A percentile compares a stretch with the other conserved stretches of the same genome.
Evolutionary conservation across 2,329 filamentous ascomycete species (phyloP).

Genomic region (Biscogniauxia mediterranea): DNA sequence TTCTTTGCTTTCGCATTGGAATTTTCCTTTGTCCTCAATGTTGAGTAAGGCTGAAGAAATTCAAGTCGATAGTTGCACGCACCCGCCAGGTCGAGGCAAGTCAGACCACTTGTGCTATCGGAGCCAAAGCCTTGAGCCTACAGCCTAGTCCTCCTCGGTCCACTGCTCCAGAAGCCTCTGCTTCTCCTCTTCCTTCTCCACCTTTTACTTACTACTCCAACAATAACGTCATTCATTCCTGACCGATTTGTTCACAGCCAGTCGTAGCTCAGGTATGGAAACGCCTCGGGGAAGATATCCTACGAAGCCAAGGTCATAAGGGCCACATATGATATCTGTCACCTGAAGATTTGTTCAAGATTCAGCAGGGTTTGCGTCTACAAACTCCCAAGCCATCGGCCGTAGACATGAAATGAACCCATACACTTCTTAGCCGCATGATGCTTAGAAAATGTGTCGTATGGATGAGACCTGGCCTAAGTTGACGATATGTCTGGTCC

Average conservation of each 20-base stretch:
- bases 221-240: constrained; percentile 18
- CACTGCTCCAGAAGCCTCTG: constrained; percentile 10
- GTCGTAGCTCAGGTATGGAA: constrained; percentile 21
- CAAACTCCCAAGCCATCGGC: constrained; percentile 16
- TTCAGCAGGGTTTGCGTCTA: constrained; percentile 22
- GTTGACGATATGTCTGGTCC: constrained; percentile 6
- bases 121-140: constrained; percentile 21
- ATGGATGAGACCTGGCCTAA: constrained; percentile 9
- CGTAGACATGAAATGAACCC: constrained; percentile 17
- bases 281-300: constrained; percentile 29
- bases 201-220: constrained; percentile 26
- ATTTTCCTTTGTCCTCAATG: constrained; percentile 15
- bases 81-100: constrained; percentile 13
- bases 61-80: constrained; percentile 12
- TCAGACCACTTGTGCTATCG: constrained; percentile 13
- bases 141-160: constrained; percentile 12
- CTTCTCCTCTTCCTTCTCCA: constrained; percentile 13
- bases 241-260: constrained; percentile 20
- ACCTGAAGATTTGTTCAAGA: constrained; percentile 27
- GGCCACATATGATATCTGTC: constrained; percentile 27
- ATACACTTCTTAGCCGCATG: constrained; percentile 9
- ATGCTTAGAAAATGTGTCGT: constrained; percentile 3
- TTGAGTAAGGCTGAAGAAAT: constrained; percentile 16
- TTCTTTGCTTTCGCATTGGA: constrained; percentile 20
- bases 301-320: constrained; percentile 27